Percentiles rank a stretch among this genome's conserved stretches.
phyloP scores from a whole-genome alignment of 257 asterid genomes.

The Pogostemon cablin region DNA sequence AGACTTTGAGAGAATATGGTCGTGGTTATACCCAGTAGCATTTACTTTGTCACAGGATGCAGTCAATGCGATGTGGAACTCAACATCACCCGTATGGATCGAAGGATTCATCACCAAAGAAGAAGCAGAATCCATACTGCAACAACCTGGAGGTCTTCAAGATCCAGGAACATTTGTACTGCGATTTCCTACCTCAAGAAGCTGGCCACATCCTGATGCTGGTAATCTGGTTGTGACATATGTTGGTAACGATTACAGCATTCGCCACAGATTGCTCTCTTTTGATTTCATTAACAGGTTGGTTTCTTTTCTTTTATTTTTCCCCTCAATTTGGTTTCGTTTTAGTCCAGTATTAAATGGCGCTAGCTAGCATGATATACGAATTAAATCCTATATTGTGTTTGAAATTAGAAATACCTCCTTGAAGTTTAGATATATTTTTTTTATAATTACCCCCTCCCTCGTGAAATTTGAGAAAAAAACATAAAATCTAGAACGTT shows the following conservation, averaged over 20 bases:
- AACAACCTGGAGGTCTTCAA: conserved; percentile 50
- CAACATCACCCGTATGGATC: conserved; percentile 70
- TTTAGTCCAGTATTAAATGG: not conserved
- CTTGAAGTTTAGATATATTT: not conserved
- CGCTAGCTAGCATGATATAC: not conserved
- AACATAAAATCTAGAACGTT: not conserved
- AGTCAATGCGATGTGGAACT: conserved; percentile 62
- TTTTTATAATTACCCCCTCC: not conserved
- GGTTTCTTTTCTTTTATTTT: conserved; percentile 2
- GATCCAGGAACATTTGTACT: conserved; percentile 81
- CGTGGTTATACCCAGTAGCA: conserved; percentile 92
- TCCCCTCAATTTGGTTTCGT: not conserved
- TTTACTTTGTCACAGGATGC: conserved; percentile 60
- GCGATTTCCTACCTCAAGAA: conserved; percentile 87
- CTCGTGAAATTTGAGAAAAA: not conserved
- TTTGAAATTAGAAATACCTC: conserved; percentile 6
- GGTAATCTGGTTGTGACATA: conserved; percentile 81
- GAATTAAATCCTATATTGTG: not conserved
- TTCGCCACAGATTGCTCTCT: conserved; percentile 74
- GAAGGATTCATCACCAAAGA: conserved; percentile 91
- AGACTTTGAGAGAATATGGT: conserved; percentile 86
- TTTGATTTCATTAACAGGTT: conserved; percentile 62
- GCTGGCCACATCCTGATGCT: conserved; percentile 99
- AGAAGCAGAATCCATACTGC: conserved; percentile 81
- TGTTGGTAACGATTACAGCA: conserved; percentile 61